Base-by-base conservation (phyloP, 2,329 filamentous ascomycete species). In the Cytospora schulzeri region DNA sequence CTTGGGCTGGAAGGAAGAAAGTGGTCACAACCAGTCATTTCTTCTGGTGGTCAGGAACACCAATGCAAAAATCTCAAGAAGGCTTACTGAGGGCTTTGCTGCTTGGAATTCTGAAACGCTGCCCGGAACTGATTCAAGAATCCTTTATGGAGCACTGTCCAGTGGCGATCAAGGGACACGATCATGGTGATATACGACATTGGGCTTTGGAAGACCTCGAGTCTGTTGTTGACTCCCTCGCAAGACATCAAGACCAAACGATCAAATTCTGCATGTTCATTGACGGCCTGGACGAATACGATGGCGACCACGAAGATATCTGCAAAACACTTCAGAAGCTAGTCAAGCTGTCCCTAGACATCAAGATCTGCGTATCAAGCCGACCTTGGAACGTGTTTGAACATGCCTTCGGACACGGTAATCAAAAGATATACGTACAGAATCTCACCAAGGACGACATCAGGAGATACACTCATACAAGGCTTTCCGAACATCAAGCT, bases 301-400 rank as follows among this genome's bases (percentile, higher is more conserved):
- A 33, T 12, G 57, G 45, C 8, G 45, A 60, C 15, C 57, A 52
- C 9, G n/a, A 50, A 14, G 57, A 60, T 7, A 35, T 52, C 2
- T 60, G 57, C 24, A 19, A 14, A 9, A 53, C 57, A 11, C 8
- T 60, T 2, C 12, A 26, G 17, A 5, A 50, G 24, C 17, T 26
- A 14, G 5, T 9, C 9, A 19, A 11, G 4, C 38, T 24, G 19
- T 2, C 28, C 6, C 26, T 31, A 11, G n/a, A 33, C 31, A 33
- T 60, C 6, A 60, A 60, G 17, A 5, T 52, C 17, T 52, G 57
- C 45, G 31, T 52, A 8, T 60, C 57, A 7, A 60, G 45, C 11
- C 7, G 45, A n/a, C 45, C 45, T 12, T 60, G 45, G 57, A 35
- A 60, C 24, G 29, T 35, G 2, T 60, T 60, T 29, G 8, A 51